phyloP scores from a whole-genome alignment of 78 protist species.

The Cavenderia fasciculata region DNA sequence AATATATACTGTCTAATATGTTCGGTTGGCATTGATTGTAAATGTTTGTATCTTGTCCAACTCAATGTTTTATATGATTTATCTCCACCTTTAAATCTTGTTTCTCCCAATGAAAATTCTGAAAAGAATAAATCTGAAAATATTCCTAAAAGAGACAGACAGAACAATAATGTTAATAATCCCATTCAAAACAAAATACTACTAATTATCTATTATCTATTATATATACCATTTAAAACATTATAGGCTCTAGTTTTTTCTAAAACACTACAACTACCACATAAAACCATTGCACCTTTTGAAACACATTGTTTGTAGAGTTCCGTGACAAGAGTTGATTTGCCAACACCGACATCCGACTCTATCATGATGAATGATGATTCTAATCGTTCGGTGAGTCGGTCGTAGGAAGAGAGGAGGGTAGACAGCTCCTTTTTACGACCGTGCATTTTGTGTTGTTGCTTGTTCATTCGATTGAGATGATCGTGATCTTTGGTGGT shows the following conservation, averaged over 20 bases:
- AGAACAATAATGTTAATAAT: no score
- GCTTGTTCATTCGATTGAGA: background rate
- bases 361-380: constrained; percentile 33
- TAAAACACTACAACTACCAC: constrained; percentile 26
- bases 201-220: no score
- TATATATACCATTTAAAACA: constrained; percentile 23
- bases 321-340: constrained; percentile 47
- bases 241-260: constrained; percentile 7
- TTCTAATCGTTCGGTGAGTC: background rate
- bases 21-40: constrained; percentile 61
- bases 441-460: constrained; percentile 4
- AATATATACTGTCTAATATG: constrained; percentile 40
- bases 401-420: background rate
- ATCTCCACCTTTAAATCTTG: background rate
- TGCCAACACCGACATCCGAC: constrained; percentile 45
- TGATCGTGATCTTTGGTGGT: constrained; percentile 31
- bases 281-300: constrained; percentile 16
- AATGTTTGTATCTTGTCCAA: constrained; percentile 32
- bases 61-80: background rate
- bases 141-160: no score
- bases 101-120: constrained; percentile 22
- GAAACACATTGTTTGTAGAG: constrained; percentile 4
- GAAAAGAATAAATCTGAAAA: constrained; percentile 51
- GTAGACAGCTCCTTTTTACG: constrained; percentile 10
- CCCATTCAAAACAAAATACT: no score